Evolutionary conservation across 192 early-diverging fungal genomes (phyloP).

Genomic region (Allomyces arbusculus): DNA sequence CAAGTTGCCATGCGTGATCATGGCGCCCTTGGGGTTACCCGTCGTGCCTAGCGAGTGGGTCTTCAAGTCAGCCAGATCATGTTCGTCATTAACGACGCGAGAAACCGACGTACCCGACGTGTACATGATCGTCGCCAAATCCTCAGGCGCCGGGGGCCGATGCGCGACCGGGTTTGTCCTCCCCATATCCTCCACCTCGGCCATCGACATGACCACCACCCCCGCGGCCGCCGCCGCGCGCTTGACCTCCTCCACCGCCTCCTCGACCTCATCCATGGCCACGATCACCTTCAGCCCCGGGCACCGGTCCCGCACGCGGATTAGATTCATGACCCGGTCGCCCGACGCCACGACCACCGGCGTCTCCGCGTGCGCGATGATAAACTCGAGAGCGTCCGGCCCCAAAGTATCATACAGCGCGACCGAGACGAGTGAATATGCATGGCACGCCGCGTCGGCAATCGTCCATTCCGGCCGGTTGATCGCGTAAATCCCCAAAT

Average conservation of each 20-base stretch:
- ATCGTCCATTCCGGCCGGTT: constrained; percentile 64
- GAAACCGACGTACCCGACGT: constrained; percentile 43
- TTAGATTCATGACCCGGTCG: too few relatives aligned
- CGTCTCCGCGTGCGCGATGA: constrained; percentile 66
- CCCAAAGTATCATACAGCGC: constrained; percentile 85
- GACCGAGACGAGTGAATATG: constrained; percentile 43
- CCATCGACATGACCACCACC: constrained; percentile 35
- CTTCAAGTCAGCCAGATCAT: too few relatives aligned
- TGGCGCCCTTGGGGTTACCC: constrained; percentile 19
- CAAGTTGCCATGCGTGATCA: constrained; percentile 4
- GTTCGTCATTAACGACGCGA: too few relatives aligned
- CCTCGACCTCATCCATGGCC: constrained; percentile 44
- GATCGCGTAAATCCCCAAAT: constrained; percentile 48
- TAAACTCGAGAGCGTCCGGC: constrained; percentile 58
- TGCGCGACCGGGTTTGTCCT: constrained; percentile 24
- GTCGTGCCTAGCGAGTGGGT: constrained; percentile 13
- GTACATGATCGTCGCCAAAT: constrained; percentile 54
- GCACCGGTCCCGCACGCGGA: constrained; percentile 33
- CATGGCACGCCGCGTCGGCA: constrained; percentile 38
- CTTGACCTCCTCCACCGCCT: constrained; percentile 10
- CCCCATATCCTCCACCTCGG: constrained; percentile 40
- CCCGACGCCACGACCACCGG: constrained; percentile 34
- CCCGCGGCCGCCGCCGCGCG: constrained; percentile 43
- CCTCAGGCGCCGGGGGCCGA: constrained; percentile 37
- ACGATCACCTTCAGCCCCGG: constrained; percentile 50